Percentiles rank a stretch among this genome's conserved stretches.
These are phyloP conservation scores for Dianthus caryophyllus DNA, from an alignment of 148 eudicot species.

Conservation along the genomic window DNA sequence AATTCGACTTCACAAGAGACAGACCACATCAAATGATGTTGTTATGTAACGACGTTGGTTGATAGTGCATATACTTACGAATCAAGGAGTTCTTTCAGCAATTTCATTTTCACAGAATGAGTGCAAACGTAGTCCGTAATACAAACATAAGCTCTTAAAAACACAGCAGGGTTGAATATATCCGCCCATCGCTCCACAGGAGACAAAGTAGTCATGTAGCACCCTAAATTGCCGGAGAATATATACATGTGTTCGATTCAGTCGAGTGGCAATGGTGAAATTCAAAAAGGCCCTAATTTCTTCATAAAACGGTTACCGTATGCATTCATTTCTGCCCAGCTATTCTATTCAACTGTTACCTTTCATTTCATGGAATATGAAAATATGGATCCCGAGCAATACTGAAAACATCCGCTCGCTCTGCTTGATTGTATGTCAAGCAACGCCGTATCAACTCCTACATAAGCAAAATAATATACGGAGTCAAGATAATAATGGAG, in stretches of 20 bases:
- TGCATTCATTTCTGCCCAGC: constrained; percentile 40
- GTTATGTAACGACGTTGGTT: neutral
- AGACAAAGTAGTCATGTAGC: neutral
- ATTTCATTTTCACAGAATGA: neutral
- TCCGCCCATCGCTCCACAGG: neutral
- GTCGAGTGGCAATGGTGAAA: constrained; percentile 1
- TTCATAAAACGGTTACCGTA: constrained; percentile 10
- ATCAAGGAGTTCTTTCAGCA: neutral
- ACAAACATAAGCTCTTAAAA: neutral
- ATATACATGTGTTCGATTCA: constrained; percentile 11
- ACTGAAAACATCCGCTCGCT: constrained; percentile 81
- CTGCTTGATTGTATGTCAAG: constrained; percentile 83
- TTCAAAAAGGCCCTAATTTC: neutral
- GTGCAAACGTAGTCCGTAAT: too few species aligned
- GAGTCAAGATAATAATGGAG: too few species aligned
- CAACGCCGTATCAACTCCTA: constrained; percentile 92
- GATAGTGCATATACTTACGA: too few species aligned
- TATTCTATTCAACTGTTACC: constrained; percentile 10
- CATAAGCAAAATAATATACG: constrained; percentile 12
- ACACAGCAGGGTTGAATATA: neutral
- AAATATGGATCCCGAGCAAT: constrained; percentile 82
- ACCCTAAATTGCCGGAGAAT: neutral
- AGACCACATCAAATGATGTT: too few species aligned
- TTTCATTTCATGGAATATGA: constrained; percentile 69
- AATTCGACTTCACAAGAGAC: too few species aligned